Base-by-base conservation (phyloP, 176 grass and related monocot genomes). In the Aechmea fasciata region DNA sequence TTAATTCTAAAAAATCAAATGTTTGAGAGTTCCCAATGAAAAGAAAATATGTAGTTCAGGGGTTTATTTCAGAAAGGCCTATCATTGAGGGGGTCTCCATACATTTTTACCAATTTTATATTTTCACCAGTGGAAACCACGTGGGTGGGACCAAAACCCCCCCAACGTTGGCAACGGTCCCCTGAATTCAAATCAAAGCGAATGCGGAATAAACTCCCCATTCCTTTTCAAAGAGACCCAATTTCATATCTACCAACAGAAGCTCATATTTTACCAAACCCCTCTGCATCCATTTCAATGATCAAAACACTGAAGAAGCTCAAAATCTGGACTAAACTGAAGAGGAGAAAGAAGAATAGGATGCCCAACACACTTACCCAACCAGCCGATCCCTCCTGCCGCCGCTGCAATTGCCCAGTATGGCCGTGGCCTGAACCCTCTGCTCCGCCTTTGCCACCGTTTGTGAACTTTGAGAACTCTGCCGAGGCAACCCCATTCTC, bases 251-350 rank as follows among this genome's bases (percentile, higher is more conserved):
- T 15, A n/a, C 6, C 6, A 57, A 61, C 33, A 7, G 33, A 61
- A 19, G 20, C 15, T 61, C 65, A 11, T 62, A 5, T 55, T 6
- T 73, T 67, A 57, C 26, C 29, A 28, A 15, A 57, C 13, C 18
- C 49, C 26, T 25, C 49, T 41, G 28, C 20, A 13, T 15, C 68
- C 55, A 61, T 53, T 51, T 57, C 10, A 62, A 80, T 80, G 77
- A 73, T 80, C 11, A 80, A 63, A 80, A 65, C 69, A 49, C 62
- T 80, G 18, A 80, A 80, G 77, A 80, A 80, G 69, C 70, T 80
- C 18, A 80, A 73, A 66, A 54, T 68, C 50, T 80, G 77, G 77
- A 57, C 50, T 28, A 80, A 57, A 33, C 14, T 80, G n/a, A 80
- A 80, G 77, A 80, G 61, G 47, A 73, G 47, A 72, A 67, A 80